phyloP scores from a whole-genome alignment of 2,329 filamentous ascomycete genomes.

The Monilinia laxa region DNA sequence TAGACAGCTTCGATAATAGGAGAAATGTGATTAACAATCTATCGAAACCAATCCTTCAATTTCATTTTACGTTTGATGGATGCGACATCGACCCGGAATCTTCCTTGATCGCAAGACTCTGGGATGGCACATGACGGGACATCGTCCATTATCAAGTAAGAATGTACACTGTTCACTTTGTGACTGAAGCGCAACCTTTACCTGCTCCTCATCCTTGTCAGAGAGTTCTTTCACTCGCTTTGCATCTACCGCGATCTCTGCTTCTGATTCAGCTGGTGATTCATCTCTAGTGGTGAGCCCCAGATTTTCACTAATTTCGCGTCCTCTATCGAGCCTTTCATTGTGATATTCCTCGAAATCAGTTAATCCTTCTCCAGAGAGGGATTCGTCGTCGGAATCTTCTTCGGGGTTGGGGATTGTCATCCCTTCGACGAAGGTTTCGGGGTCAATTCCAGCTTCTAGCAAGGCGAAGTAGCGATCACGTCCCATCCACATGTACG shows the following conservation, averaged over 20 bases:
- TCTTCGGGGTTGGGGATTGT: constrained; percentile 7
- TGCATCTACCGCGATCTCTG: background rate
- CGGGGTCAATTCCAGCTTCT: constrained; percentile 12
- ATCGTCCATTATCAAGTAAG: background rate
- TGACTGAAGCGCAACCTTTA: background rate
- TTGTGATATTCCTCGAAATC: background rate
- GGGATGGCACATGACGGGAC: background rate
- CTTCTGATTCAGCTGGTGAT: background rate
- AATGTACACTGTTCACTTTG: background rate
- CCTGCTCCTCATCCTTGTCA: background rate
- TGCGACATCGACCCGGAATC: background rate
- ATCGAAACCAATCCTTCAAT: background rate
- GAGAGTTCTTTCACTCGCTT: too few species aligned
- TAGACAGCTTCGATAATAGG: too few species aligned
- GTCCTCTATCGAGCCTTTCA: background rate
- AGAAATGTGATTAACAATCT: background rate
- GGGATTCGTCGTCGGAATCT: background rate
- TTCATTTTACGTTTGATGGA: background rate
- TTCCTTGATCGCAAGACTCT: background rate
- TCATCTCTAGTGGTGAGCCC: background rate
- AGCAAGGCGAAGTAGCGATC: constrained; percentile 13
- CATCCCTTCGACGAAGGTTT: constrained; percentile 11
- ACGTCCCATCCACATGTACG: constrained; percentile 16
- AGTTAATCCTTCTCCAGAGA: background rate
- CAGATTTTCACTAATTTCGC: background rate